Base-by-base conservation (phyloP, 2,329 filamentous ascomycete genomes). In the Hypoxylon sp. region DNA sequence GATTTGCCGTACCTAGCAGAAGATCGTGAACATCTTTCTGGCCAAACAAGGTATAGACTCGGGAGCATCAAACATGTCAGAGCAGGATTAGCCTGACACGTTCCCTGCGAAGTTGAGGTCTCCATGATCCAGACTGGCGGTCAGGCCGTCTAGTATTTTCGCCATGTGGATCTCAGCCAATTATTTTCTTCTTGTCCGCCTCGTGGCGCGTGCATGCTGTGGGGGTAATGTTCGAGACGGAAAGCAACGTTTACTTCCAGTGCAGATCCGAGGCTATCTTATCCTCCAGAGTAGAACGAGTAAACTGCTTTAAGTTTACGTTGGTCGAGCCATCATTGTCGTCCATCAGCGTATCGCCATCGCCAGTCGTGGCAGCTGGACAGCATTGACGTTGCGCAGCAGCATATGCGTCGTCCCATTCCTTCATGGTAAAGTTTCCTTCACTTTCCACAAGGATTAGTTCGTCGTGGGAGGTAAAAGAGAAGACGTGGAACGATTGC, bases 381-480 rank as follows among this genome's bases (percentile, higher is more conserved):
- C 79, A 87, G 69, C 91, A 96, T 36, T 87, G 77, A 27, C 75
- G 72, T 65, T 84, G 78, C 23, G 88, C 91, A 32, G 78, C 74
- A 55, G 86, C 79, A 59, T 86, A 83, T 12, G 89, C 82, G 31
- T 79, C 75, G 47, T 91, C 83, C 91, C 92, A 97, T 57, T 88
- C 86, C 9, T 84, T 78, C 59, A 89, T 77, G 35, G 83, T 82
- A 67, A 97, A 97, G 3, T 74, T 73, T 0, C 93, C 93, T 63
- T 93, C 85, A 64, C 91, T 96, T 72, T 96, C 89, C 23, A 83
- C 86, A 30, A 96, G 72, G 15, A 97, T 73, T 41, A 96, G 74
- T 51, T 90, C 84, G 6, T 87, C 82, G 41, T 84, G 77, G 1
- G 86, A 85, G n/a, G 87, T 87, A 68, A 94, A 96, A 4, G 86